Evolutionary conservation across 2,329 filamentous ascomycete genomes (phyloP).

Genomic region (Didymosphaeria variabile): DNA sequence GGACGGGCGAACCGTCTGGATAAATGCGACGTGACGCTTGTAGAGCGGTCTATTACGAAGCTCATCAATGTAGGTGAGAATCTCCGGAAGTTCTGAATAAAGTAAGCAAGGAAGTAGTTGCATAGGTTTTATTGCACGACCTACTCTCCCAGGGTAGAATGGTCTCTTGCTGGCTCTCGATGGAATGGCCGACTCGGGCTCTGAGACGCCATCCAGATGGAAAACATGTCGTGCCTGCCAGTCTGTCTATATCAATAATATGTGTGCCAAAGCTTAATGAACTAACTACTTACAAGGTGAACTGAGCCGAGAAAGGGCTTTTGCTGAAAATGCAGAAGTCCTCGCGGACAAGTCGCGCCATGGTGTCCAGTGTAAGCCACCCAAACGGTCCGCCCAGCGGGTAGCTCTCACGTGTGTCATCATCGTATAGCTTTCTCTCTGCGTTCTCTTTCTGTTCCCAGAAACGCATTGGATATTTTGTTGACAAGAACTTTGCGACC

Average conservation of each 20-base stretch:
- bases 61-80: conserved; percentile 57
- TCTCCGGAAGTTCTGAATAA: conserved; percentile 24
- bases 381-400: conserved; percentile 54
- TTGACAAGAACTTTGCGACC: conserved; percentile 56
- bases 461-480: conserved; percentile 57
- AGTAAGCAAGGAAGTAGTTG: conserved; percentile 16
- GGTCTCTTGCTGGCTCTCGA: conserved; percentile 57
- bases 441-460: conserved; percentile 27
- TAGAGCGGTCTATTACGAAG: conserved; percentile 54
- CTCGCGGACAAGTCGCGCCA: conserved; percentile 61
- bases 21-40: conserved; percentile 61
- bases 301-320: conserved; percentile 55
- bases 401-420: conserved; percentile 55
- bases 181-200: conserved; percentile 59
- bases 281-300: conserved; percentile 53
- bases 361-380: conserved; percentile 32
- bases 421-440: conserved; percentile 48
- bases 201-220: conserved; percentile 62
- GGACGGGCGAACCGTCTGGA: conserved; percentile 55
- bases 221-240: conserved; percentile 62
- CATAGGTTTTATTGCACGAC: conserved; percentile 54
- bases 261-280: background rate
- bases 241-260: conserved; percentile 38
- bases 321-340: conserved; percentile 61
- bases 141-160: conserved; percentile 62